Conservation (phyloP, 495 filamentous ascomycete species). For the Xylaria intraflava region DNA sequence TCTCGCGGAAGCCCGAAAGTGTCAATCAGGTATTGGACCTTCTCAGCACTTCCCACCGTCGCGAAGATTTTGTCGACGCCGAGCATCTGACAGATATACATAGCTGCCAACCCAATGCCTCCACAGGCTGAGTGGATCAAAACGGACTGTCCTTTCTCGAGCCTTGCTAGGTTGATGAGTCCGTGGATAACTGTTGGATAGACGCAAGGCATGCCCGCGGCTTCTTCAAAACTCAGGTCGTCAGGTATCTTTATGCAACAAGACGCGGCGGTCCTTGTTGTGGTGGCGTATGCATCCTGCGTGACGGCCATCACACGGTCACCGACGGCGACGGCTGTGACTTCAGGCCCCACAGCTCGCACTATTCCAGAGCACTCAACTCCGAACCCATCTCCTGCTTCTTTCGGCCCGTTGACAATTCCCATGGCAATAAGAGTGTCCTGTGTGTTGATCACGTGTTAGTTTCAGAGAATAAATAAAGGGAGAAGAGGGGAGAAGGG, state of each 20-base stretch:
- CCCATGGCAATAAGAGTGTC: conserved; percentile 8
- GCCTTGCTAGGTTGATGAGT: neutral
- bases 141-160: conserved; percentile 19
- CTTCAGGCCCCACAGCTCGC: neutral
- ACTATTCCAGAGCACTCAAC: neutral
- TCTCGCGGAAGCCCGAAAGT: conserved; percentile 38
- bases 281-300: neutral
- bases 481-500: neutral
- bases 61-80: conserved; percentile 51
- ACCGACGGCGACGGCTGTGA: neutral
- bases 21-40: conserved; percentile 38
- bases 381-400: conserved; percentile 1
- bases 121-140: conserved; percentile 51
- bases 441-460: neutral
- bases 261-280: neutral
- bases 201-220: conserved; percentile 20
- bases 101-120: conserved; percentile 49
- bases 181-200: conserved; percentile 28
- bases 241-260: conserved; percentile 17
- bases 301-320: neutral
- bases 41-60: conserved; percentile 43
- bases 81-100: conserved; percentile 42
- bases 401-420: neutral
- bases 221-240: conserved; percentile 27
- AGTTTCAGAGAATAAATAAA: neutral